Conservation (phyloP, 768 basidiomycete species). For the Cystofilobasidium macerans region DNA sequence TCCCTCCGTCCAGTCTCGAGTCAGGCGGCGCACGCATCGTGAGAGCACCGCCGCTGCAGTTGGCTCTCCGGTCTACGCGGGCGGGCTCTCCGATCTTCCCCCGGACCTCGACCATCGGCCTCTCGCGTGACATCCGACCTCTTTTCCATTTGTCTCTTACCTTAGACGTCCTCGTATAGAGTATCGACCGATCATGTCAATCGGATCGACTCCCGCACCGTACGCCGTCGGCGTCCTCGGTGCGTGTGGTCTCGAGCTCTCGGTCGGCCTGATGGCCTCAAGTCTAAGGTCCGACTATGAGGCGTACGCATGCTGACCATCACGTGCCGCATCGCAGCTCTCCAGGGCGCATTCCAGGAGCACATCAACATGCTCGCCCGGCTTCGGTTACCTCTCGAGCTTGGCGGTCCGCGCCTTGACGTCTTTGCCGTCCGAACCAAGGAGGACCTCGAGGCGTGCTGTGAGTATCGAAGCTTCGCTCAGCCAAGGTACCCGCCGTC, state of each 20-base stretch:
- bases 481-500: background rate
- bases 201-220: background rate
- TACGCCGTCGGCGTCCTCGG: slow-evolving; percentile 23
- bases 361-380: slow-evolving; percentile 22
- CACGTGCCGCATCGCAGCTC: background rate
- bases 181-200: background rate
- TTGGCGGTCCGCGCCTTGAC: background rate
- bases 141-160: background rate
- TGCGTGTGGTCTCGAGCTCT: too few relatives aligned
- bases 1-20: too few relatives aligned
- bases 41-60: too few relatives aligned
- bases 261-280: background rate
- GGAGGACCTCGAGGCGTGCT: slow-evolving; percentile 20
- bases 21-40: too few relatives aligned
- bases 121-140: too few relatives aligned
- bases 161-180: too few relatives aligned
- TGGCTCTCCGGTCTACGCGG: too few relatives aligned
- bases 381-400: slow-evolving; percentile 9
- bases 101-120: too few relatives aligned
- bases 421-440: slow-evolving; percentile 19
- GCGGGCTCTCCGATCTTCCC: too few relatives aligned
- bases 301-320: too few relatives aligned
- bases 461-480: background rate
- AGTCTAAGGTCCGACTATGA: too few relatives aligned
- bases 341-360: slow-evolving; percentile 25